Evolutionary conservation across 495 filamentous ascomycete genomes (phyloP).

Genomic region (Daldinia bambusicola): DNA sequence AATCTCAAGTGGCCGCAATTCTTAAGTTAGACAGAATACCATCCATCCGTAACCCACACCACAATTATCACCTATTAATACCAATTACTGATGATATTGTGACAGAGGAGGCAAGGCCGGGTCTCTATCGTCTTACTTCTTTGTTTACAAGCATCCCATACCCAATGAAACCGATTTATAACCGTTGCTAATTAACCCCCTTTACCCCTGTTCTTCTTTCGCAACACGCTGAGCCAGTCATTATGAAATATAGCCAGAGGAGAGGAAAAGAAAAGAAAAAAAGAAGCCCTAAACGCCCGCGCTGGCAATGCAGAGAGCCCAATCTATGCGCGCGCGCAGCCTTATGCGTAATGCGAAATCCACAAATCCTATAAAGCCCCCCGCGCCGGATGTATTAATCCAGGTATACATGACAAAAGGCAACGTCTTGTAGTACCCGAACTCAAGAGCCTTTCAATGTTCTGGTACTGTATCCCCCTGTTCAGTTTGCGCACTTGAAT

Average conservation of each 20-base stretch:
- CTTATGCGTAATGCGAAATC: constrained; percentile 16
- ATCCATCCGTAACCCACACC: neutral
- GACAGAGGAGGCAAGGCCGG: constrained; percentile 7
- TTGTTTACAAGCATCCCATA: constrained; percentile 3
- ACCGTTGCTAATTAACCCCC: constrained; percentile 29
- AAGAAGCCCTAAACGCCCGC: constrained; percentile 31
- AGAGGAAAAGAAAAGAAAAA: constrained; percentile 2
- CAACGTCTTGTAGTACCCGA: neutral
- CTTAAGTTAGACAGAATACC: neutral
- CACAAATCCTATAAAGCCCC: constrained; percentile 1
- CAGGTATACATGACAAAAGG: neutral
- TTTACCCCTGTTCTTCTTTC: constrained; percentile 11
- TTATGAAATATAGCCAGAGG: neutral
- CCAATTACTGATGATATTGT: constrained; percentile 14
- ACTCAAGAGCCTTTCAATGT: neutral
- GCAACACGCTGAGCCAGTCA: neutral
- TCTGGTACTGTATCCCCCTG: neutral
- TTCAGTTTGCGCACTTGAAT: constrained; percentile 8
- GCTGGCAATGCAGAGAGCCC: constrained; percentile 35
- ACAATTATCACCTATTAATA: constrained; percentile 19
- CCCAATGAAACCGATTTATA: constrained; percentile 13
- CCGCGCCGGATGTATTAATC: constrained; percentile 1
- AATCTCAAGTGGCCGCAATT: neutral
- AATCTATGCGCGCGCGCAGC: constrained; percentile 34
- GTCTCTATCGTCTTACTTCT: constrained; percentile 19